Percentiles rank a stretch among this genome's conserved stretches.
Evolutionary conservation across 768 basidiomycete species (phyloP).

Genomic region (Calvatia gigantea): DNA sequence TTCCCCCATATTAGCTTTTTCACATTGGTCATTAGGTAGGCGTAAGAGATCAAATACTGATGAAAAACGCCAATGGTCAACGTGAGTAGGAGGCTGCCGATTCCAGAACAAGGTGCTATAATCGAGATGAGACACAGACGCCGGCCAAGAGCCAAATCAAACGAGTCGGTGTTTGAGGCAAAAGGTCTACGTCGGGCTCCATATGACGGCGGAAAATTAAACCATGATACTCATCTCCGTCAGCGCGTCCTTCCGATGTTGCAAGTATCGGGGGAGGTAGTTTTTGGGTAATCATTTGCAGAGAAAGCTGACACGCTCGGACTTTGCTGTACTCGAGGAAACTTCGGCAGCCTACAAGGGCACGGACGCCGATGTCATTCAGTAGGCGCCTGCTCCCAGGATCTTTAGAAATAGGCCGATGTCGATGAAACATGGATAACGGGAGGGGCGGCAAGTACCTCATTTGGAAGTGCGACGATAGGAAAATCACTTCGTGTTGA

Average conservation of each 20-base stretch:
- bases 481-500: not conserved
- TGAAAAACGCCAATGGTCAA: not conserved
- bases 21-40: not conserved
- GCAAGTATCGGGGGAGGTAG: not conserved
- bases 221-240: not conserved
- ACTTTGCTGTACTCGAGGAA: not conserved
- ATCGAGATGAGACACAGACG: no score
- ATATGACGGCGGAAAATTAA: not conserved
- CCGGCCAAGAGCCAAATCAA: no score
- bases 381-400: not conserved
- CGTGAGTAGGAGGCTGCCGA: not conserved
- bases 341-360: not conserved
- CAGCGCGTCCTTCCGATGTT: not conserved
- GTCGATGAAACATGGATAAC: conserved; percentile 1
- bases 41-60: no score
- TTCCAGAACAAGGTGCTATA: no score
- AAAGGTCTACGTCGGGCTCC: not conserved
- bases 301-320: not conserved
- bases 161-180: not conserved
- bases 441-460: not conserved
- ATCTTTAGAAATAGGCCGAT: not conserved
- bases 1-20: not conserved
- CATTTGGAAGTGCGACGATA: not conserved
- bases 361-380: not conserved
- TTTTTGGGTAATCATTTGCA: not conserved